Percentiles rank a stretch among this genome's conserved stretches.
These are phyloP conservation scores for Aeminium ludgeri DNA, from an alignment of 495 filamentous ascomycete species.

Conservation along the genomic window DNA sequence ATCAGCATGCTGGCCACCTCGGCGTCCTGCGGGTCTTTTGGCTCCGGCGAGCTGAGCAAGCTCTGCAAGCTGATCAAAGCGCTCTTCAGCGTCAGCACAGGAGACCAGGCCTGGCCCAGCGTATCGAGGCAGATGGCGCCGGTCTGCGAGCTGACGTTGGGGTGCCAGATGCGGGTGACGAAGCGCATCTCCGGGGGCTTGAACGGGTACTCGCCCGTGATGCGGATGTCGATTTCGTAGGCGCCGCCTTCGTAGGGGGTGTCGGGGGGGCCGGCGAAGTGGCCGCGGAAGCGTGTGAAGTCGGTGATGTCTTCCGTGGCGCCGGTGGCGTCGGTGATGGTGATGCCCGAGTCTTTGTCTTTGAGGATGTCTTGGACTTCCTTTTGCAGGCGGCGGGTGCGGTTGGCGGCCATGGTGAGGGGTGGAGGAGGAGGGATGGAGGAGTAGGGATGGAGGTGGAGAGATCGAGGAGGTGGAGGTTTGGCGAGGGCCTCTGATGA, in stretches of 20 bases:
- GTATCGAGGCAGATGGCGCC: conserved; percentile 97
- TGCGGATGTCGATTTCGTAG: conserved; percentile 68
- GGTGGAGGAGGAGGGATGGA: not conserved
- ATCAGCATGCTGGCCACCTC: conserved; percentile 90
- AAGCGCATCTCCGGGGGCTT: conserved; percentile 86
- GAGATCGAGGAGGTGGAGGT: not conserved
- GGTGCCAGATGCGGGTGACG: conserved; percentile 92
- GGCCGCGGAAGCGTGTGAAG: conserved; percentile 68
- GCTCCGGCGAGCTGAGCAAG: conserved; percentile 82
- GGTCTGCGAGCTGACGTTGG: conserved; percentile 89
- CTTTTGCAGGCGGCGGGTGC: conserved; percentile 71
- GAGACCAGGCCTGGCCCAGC: conserved; percentile 76
- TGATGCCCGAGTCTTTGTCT: conserved; percentile 60
- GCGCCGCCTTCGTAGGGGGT: conserved; percentile 87
- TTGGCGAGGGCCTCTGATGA: not conserved
- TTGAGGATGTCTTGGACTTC: conserved; percentile 75
- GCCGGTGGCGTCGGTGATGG: conserved; percentile 37
- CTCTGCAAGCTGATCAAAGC: conserved; percentile 85
- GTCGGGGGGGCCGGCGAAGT: conserved; percentile 74
- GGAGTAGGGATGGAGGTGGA: not conserved
- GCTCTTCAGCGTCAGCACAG: conserved; percentile 89
- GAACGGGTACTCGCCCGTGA: conserved; percentile 86
- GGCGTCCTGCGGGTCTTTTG: conserved; percentile 91
- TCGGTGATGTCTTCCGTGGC: conserved; percentile 39
- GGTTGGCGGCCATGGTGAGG: conserved; percentile 34